phyloP scores from a whole-genome alignment of 805 yeast genomes.

The Ascoidea tarda region DNA sequence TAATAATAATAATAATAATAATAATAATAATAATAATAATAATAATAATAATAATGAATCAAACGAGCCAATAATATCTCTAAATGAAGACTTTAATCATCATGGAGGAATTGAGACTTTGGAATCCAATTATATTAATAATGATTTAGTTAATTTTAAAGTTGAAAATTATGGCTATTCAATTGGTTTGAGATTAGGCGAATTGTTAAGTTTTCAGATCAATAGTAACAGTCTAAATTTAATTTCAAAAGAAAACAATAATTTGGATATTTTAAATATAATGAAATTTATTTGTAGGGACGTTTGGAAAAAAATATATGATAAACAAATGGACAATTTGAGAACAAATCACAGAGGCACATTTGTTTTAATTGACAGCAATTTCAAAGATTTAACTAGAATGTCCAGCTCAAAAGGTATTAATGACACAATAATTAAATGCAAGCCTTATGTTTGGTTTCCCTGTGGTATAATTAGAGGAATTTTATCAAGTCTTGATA shows the following conservation, averaged over 20 bases:
- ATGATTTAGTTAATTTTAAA: conserved; percentile 40
- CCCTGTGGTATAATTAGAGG: conserved; percentile 73
- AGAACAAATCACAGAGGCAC: conserved; percentile 76
- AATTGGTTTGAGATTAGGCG: conserved; percentile 47
- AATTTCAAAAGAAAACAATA: conserved; percentile 21
- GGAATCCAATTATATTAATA: conserved; percentile 19
- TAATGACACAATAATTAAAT: conserved; percentile 28
- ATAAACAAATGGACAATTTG: conserved; percentile 82
- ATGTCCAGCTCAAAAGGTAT: conserved; percentile 32
- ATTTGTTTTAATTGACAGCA: conserved; percentile 55
- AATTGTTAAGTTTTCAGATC: conserved; percentile 20
- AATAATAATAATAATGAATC: conserved; percentile 10
- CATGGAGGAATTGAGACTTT: conserved; percentile 29
- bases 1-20: conserved; percentile 11
- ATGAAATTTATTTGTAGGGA: conserved; percentile 91
- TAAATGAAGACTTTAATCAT: conserved; percentile 6
- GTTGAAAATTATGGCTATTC: conserved; percentile 60
- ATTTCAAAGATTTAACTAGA: conserved; percentile 37
- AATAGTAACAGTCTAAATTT: conserved; percentile 34
- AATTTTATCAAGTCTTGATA: conserved; percentile 51
- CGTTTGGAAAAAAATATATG: conserved; percentile 69
- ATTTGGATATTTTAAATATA: conserved; percentile 58
- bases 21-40: conserved; percentile 18
- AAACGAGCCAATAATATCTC: conserved; percentile 1
- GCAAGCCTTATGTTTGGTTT: conserved; percentile 43